phyloP scores from a whole-genome alignment of 1,139 yeast species.

The Geotrichum australiense region DNA sequence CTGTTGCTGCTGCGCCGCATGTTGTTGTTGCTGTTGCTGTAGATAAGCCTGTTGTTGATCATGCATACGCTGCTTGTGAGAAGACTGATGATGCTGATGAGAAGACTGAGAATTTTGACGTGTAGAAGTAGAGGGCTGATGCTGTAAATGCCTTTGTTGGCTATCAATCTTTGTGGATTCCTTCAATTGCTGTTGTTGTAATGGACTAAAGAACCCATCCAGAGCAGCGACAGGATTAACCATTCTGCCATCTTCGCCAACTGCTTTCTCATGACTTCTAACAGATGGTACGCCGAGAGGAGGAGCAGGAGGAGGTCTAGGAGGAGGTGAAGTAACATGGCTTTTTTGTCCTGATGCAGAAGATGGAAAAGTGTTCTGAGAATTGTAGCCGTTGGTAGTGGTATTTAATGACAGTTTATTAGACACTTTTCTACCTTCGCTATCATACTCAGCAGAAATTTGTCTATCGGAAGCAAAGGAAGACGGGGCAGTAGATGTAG shows the following conservation, averaged over 20 bases:
- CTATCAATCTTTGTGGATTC: conserved; percentile 1
- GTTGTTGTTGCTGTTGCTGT: conserved; percentile 19
- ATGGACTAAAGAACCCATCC: conserved; percentile 17
- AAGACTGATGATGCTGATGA: conserved; percentile 19
- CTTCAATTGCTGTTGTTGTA: conserved; percentile 18
- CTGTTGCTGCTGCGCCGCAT: conserved; percentile 18
- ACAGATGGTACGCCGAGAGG: conserved; percentile 36
- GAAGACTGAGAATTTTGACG: conserved; percentile 23
- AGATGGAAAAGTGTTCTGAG: conserved; percentile 5
- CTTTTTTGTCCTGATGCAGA: conserved; percentile 6
- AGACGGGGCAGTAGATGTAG: conserved; percentile 3
- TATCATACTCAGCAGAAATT: conserved; percentile 1
- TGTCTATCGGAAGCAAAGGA: conserved; percentile 21
- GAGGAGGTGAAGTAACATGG: conserved; percentile 30
- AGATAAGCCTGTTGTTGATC: conserved; percentile 21
- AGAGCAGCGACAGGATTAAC: conserved; percentile 10
- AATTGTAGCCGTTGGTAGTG: not conserved
- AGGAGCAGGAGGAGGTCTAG: conserved; percentile 40
- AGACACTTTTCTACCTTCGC: conserved; percentile 8
- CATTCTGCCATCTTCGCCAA: conserved; percentile 13
- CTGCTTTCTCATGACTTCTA: conserved; percentile 21
- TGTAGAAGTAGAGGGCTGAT: conserved; percentile 11
- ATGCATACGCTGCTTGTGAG: conserved; percentile 18
- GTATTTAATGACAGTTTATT: conserved; percentile 12
- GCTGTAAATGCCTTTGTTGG: conserved; percentile 14